A percentile compares a stretch with the other conserved stretches of the same genome.
These are phyloP conservation scores for Oryza australiensis DNA, from an alignment of 176 grass and related monocot species.

Conservation along the genomic window DNA sequence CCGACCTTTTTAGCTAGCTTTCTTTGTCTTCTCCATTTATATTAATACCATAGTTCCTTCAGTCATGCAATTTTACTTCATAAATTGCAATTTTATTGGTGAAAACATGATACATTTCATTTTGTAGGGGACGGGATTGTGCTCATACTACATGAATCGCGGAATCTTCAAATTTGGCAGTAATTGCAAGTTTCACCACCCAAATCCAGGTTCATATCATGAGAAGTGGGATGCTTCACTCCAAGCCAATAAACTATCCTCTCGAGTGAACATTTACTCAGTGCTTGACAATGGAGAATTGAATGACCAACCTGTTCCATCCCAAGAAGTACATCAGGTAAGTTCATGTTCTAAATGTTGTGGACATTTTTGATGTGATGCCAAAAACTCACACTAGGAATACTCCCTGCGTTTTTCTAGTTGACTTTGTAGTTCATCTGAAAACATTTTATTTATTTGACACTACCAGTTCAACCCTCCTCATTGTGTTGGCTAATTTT, in stretches of 20 bases:
- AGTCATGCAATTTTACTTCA: not conserved
- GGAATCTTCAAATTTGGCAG: slow-evolving; percentile 47
- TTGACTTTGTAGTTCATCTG: no score
- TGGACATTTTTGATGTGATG: no score
- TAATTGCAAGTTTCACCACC: slow-evolving; percentile 41
- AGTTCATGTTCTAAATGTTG: not conserved
- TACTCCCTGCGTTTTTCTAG: no score
- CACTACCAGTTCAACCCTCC: no score
- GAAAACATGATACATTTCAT: not conserved
- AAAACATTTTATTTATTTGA: no score
- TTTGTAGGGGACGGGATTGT: not conserved
- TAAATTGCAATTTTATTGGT: not conserved
- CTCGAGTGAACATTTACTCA: not conserved
- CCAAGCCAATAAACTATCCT: not conserved
- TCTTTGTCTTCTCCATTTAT: not conserved
- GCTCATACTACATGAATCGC: slow-evolving; percentile 3
- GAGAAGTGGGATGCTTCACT: not conserved
- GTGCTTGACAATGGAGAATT: not conserved
- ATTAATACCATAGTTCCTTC: not conserved
- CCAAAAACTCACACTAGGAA: no score
- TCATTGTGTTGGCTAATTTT: no score
- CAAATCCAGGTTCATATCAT: not conserved
- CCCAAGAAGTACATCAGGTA: not conserved
- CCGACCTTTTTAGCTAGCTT: not conserved
- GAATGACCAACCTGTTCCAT: not conserved